Percentiles rank a stretch among this genome's conserved stretches.
phyloP scores from a whole-genome alignment of 2,329 filamentous ascomycete genomes.

The Nigrograna mackinnonii region DNA sequence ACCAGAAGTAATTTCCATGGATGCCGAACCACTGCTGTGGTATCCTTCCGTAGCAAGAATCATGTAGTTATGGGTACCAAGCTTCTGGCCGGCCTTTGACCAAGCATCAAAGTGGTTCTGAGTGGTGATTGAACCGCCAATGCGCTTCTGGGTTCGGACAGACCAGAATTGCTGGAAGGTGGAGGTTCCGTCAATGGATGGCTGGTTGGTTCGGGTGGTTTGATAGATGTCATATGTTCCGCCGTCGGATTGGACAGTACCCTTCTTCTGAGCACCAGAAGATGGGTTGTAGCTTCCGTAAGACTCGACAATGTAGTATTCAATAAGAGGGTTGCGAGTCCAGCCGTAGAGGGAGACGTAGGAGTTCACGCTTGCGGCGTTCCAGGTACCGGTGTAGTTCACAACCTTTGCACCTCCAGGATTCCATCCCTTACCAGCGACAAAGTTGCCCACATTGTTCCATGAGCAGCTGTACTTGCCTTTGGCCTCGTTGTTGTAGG shows the following conservation, averaged over 20 bases:
- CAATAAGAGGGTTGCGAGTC: slow-evolving; percentile 57
- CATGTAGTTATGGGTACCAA: slow-evolving; percentile 58
- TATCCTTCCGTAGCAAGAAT: slow-evolving; percentile 61
- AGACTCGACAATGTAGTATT: slow-evolving; percentile 63
- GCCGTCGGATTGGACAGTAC: slow-evolving; percentile 56
- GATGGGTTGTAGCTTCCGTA: slow-evolving; percentile 55
- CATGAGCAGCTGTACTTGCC: slow-evolving; percentile 56
- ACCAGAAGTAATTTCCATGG: slow-evolving; percentile 54
- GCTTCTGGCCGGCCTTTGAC: slow-evolving; percentile 50
- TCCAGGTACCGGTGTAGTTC: slow-evolving; percentile 54
- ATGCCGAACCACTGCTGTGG: slow-evolving; percentile 52
- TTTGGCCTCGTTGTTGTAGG: slow-evolving; percentile 58
- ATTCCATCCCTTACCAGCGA: slow-evolving; percentile 62
- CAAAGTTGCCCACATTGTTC: slow-evolving; percentile 57
- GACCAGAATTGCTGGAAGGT: slow-evolving; percentile 62
- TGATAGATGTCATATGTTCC: slow-evolving; percentile 57
- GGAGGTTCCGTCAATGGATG: slow-evolving; percentile 57
- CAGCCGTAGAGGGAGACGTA: slow-evolving; percentile 64
- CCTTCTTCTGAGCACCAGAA: slow-evolving; percentile 52
- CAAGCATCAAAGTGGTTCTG: slow-evolving; percentile 59
- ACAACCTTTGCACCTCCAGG: slow-evolving; percentile 55
- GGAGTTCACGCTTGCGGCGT: slow-evolving; percentile 49
- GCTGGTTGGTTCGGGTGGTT: slow-evolving; percentile 54
- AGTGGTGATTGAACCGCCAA: slow-evolving; percentile 54
- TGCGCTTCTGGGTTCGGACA: slow-evolving; percentile 52